These are phyloP conservation scores for Colletotrichum sp. DNA, from an alignment of 2,329 filamentous ascomycete genomes.

Conservation along the genomic window DNA sequence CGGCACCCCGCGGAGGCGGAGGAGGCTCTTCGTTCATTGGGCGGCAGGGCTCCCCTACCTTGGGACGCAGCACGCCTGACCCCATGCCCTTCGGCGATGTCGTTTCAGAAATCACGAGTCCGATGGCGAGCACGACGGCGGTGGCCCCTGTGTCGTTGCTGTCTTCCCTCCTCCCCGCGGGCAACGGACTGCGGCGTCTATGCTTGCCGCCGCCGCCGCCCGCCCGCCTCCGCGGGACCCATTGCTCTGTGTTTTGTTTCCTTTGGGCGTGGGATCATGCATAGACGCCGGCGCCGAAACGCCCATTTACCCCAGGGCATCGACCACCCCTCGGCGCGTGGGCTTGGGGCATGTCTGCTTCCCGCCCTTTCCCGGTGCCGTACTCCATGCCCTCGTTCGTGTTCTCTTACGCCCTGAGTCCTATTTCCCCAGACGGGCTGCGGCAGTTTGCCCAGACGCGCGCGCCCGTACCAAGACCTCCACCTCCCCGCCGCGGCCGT, in stretches of 20 bases:
- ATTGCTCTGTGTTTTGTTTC: neutral
- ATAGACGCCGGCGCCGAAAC: neutral
- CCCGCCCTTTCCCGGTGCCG: neutral
- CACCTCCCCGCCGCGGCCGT: neutral
- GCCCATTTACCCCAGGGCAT: neutral
- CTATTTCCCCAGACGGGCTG: neutral
- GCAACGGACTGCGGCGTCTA: neutral
- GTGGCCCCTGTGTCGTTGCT: neutral
- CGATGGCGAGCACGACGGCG: neutral
- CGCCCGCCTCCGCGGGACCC: neutral
- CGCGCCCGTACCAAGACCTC: constrained; percentile 1
- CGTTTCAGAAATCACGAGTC: neutral
- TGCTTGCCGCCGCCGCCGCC: neutral
- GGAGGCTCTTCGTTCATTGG: neutral
- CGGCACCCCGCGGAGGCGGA: neutral
- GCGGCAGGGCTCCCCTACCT: neutral
- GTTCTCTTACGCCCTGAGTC: neutral
- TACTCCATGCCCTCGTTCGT: neutral
- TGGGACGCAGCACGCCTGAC: neutral
- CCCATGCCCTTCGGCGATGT: neutral
- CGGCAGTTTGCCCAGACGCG: neutral
- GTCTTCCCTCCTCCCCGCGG: neutral
- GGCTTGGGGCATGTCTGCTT: neutral
- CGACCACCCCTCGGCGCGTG: neutral
- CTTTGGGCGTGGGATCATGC: neutral